Evolutionary conservation across 2,329 filamentous ascomycete species (phyloP).

Genomic region (Tolypocladium sp.): DNA sequence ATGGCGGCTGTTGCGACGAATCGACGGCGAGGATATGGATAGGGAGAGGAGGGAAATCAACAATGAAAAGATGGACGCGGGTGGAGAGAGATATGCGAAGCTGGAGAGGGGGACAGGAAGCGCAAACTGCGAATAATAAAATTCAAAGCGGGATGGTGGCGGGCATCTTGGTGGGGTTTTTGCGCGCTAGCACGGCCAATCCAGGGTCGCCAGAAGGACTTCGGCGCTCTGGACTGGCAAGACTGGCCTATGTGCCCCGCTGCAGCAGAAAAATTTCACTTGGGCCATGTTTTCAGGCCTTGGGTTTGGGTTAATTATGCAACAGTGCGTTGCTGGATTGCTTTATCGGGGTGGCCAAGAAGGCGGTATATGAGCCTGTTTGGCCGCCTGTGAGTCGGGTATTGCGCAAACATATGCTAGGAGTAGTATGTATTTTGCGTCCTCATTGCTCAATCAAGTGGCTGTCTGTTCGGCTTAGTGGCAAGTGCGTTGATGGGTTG

Average conservation of each 20-base stretch:
- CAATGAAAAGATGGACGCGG: slow-evolving; percentile 5
- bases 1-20: slow-evolving; percentile 32
- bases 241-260: no score
- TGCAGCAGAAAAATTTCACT: not conserved
- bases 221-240: not conserved
- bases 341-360: not conserved
- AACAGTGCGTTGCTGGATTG: not conserved
- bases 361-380: no score
- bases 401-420: no score
- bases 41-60: slow-evolving; percentile 8
- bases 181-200: not conserved
- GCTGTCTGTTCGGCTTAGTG: not conserved
- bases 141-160: not conserved
- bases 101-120: not conserved
- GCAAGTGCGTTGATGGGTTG: not conserved
- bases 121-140: not conserved
- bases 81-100: not conserved
- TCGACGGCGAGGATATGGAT: slow-evolving; percentile 4
- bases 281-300: not conserved
- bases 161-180: not conserved
- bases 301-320: no score
- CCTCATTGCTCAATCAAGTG: not conserved
- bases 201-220: not conserved
- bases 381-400: not conserved
- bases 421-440: no score